Percentiles rank a stretch among this genome's conserved stretches.
phyloP scores from a whole-genome alignment of 1,139 yeast genomes.

The Yamadazyma aaseri region DNA sequence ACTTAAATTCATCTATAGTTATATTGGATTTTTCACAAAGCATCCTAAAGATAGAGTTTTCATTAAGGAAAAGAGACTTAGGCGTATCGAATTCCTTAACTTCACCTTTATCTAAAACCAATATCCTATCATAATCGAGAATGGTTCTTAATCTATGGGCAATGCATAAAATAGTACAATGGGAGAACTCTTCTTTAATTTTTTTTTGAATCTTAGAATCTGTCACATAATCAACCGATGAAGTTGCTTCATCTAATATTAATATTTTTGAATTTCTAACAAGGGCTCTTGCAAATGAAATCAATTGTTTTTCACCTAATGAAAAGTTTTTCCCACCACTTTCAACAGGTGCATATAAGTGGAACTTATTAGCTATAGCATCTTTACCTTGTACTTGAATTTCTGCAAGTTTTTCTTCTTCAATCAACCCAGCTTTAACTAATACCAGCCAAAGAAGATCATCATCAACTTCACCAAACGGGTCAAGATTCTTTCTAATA shows the following conservation, averaged over 20 bases:
- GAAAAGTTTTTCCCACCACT: conserved; percentile 77
- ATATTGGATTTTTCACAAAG: conserved; percentile 40
- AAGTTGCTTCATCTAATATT: conserved; percentile 80
- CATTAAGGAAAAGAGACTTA: conserved; percentile 29
- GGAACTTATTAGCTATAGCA: conserved; percentile 52
- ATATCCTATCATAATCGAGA: conserved; percentile 38
- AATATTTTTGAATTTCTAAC: conserved; percentile 67
- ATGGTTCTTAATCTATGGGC: conserved; percentile 19
- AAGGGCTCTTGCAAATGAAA: conserved; percentile 75
- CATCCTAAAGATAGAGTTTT: conserved; percentile 38
- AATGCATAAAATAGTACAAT: conserved; percentile 18
- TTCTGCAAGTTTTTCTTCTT: conserved; percentile 22
- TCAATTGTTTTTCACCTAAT: conserved; percentile 72
- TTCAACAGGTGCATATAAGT: conserved; percentile 62
- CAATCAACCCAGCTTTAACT: conserved; percentile 44
- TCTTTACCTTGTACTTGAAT: conserved; percentile 15
- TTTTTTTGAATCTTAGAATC: conserved; percentile 61
- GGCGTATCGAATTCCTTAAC: conserved; percentile 52
- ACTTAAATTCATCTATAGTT: conserved; percentile 10
- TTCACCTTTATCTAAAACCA: conserved; percentile 54
- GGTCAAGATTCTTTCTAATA: conserved; percentile 43
- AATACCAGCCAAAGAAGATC: conserved; percentile 44
- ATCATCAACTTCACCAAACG: conserved; percentile 37
- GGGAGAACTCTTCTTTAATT: conserved; percentile 12
- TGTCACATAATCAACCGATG: conserved; percentile 78